Percentiles rank a stretch among this genome's conserved stretches.
These are phyloP conservation scores for Debaryomyces nepalensis DNA, from an alignment of 1,139 yeast species.

Conservation along the genomic window DNA sequence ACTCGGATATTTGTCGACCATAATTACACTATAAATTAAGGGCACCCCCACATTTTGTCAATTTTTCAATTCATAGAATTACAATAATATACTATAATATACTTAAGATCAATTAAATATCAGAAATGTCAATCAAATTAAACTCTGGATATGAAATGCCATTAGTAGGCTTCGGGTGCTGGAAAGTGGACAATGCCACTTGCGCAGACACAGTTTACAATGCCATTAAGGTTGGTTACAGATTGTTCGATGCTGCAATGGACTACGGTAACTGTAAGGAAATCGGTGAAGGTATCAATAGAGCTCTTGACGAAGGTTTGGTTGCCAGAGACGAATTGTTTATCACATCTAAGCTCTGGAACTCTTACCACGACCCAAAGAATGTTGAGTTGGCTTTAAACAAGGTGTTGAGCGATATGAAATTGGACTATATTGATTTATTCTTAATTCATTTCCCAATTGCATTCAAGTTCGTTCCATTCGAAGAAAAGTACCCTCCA, in stretches of 20 bases:
- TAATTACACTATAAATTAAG: constrained; percentile 4
- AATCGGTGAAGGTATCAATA: constrained; percentile 69
- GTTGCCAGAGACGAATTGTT: constrained; percentile 74
- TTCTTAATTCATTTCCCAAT: constrained; percentile 83
- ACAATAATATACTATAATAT: too few species aligned
- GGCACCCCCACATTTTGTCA: constrained; percentile 2
- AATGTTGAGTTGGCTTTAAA: constrained; percentile 61
- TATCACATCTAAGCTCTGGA: constrained; percentile 83
- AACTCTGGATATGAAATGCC: constrained; percentile 68
- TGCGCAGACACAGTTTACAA: constrained; percentile 66
- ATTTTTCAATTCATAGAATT: background rate
- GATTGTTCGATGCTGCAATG: constrained; percentile 76
- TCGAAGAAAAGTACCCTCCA: constrained; percentile 78
- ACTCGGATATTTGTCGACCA: constrained; percentile 2
- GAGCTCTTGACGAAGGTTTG: constrained; percentile 68
- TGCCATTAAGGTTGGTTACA: constrained; percentile 73
- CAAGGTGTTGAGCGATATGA: constrained; percentile 65
- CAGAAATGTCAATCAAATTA: constrained; percentile 47
- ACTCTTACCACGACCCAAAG: constrained; percentile 70
- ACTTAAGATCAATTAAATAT: background rate
- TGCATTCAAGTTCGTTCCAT: constrained; percentile 72
- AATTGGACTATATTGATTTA: constrained; percentile 71
- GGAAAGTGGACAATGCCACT: constrained; percentile 63
- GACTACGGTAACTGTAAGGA: constrained; percentile 80
- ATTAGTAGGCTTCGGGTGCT: constrained; percentile 66